These are phyloP conservation scores for Abrus precatorius DNA, from an alignment of 306 rosid genomes.

Conservation along the genomic window DNA sequence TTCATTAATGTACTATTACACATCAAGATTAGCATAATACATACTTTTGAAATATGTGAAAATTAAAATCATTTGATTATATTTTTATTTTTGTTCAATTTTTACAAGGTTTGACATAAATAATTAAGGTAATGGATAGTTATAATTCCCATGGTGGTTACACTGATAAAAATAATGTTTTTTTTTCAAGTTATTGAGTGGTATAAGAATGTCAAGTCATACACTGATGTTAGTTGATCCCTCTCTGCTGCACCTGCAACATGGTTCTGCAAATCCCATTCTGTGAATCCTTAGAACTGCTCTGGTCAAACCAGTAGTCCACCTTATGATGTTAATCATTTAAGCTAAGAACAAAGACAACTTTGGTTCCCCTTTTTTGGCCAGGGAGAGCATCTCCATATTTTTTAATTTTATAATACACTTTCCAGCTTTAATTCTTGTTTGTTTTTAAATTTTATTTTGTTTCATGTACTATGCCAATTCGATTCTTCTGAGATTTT, in stretches of 20 bases:
- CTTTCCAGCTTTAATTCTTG: neutral
- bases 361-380: conserved; percentile 1
- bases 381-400: too few species aligned
- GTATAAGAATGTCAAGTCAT: neutral
- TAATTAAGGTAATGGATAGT: too few species aligned
- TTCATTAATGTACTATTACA: too few species aligned
- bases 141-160: too few species aligned
- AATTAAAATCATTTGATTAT: too few species aligned
- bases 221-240: neutral
- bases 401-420: neutral
- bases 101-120: too few species aligned
- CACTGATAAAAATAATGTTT: too few species aligned
- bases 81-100: too few species aligned
- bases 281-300: conserved; percentile 14
- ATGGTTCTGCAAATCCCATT: too few species aligned
- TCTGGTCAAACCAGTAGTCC: neutral
- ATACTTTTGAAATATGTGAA: too few species aligned
- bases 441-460: conserved; percentile 6
- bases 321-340: conserved; percentile 9
- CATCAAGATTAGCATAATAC: too few species aligned
- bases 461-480: conserved; percentile 14
- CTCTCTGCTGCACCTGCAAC: neutral
- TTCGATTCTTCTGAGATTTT: conserved; percentile 37
- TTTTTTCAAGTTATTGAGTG: too few species aligned
- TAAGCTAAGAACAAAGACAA: conserved; percentile 18